Evolutionary conservation across 306 rosid genomes (phyloP).

Genomic region (Gleditsia sinensis): DNA sequence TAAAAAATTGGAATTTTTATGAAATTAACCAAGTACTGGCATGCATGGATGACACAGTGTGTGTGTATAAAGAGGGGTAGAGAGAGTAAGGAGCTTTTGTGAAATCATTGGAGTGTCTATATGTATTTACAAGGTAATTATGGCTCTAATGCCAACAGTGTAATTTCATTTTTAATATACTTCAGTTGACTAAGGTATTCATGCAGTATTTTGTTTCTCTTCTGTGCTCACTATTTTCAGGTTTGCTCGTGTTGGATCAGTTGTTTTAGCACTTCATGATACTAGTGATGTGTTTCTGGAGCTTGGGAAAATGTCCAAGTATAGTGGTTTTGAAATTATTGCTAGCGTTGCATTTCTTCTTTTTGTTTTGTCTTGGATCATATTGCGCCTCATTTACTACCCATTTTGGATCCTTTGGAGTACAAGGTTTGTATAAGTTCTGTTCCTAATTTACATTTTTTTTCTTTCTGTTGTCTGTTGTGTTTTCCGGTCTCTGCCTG

Average conservation of each 20-base stretch:
- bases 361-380: slow-evolving; percentile 88
- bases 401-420: slow-evolving; percentile 99
- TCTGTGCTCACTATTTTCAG: slow-evolving; percentile 54
- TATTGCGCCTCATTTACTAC: slow-evolving; percentile 94
- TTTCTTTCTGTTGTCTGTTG: slow-evolving; percentile 15
- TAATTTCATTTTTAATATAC: neutral
- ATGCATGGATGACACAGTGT: neutral
- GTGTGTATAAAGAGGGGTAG: neutral
- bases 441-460: neutral
- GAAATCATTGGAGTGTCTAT: slow-evolving; percentile 6
- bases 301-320: slow-evolving; percentile 98
- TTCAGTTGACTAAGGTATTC: slow-evolving; percentile 1
- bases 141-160: slow-evolving; percentile 4
- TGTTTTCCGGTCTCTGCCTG: slow-evolving; percentile 8
- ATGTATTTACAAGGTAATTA: neutral
- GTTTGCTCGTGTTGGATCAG: slow-evolving; percentile 92
- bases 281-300: slow-evolving; percentile 95
- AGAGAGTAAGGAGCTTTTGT: neutral
- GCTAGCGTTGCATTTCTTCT: slow-evolving; percentile 88
- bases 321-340: slow-evolving; percentile 73
- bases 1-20: neutral
- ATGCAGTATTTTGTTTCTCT: slow-evolving; percentile 31
- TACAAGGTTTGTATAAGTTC: slow-evolving; percentile 75
- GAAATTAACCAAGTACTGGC: no score
- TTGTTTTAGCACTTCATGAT: slow-evolving; percentile 97